Conservation (phyloP, 768 basidiomycete genomes). For the Daedaleopsis nitida region DNA sequence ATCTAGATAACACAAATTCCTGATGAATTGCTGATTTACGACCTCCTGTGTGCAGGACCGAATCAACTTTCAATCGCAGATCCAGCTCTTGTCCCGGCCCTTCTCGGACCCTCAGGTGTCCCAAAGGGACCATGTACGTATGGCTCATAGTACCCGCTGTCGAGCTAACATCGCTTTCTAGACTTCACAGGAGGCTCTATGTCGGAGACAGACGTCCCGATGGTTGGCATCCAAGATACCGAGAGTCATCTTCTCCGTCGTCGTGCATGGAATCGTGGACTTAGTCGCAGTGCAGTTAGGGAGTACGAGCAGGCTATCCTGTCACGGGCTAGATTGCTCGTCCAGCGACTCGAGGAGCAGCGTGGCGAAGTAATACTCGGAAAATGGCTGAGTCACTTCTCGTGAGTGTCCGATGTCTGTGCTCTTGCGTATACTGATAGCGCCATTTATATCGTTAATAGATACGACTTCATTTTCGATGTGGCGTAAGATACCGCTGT, state of each 20-base stretch:
- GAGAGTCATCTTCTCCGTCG: constrained; percentile 47
- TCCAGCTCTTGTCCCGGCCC: constrained; percentile 16
- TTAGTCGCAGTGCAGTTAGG: constrained; percentile 47
- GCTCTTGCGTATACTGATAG: not conserved
- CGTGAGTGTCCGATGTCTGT: constrained; percentile 30
- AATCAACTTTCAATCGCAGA: constrained; percentile 47
- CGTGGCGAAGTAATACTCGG: constrained; percentile 29
- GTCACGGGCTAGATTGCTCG: constrained; percentile 41
- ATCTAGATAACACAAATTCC: not conserved
- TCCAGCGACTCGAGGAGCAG: constrained; percentile 35
- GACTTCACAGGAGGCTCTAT: not conserved
- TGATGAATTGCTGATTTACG: not conserved
- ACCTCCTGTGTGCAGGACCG: constrained; percentile 35
- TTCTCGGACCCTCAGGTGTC: constrained; percentile 36
- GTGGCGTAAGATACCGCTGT: not conserved
- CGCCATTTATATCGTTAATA: not conserved
- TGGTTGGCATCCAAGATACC: constrained; percentile 6
- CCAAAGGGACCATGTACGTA: constrained; percentile 42
- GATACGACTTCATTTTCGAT: not conserved
- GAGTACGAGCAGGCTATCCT: constrained; percentile 47
- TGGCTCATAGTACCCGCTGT: constrained; percentile 26
- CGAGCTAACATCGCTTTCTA: constrained; percentile 12
- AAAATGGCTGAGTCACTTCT: constrained; percentile 41
- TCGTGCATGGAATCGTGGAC: constrained; percentile 50
- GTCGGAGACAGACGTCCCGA: constrained; percentile 10